Percentiles rank a stretch among this genome's conserved stretches.
phyloP scores from a whole-genome alignment of 352 stramenopile species.

The Blastocystis sp. region DNA sequence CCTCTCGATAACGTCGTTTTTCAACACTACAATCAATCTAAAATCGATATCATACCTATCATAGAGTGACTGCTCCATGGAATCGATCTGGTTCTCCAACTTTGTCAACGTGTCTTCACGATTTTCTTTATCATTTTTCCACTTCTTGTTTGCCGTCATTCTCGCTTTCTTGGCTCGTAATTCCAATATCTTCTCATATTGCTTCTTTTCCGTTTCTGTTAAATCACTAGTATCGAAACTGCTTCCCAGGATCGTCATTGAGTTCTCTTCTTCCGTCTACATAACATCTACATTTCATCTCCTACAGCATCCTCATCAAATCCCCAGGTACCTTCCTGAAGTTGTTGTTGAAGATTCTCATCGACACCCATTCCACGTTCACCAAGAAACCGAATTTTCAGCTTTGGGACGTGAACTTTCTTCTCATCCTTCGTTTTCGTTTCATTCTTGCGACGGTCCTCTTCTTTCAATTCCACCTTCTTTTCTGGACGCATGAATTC shows the following conservation, averaged over 20 bases:
- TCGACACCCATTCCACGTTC: neutral
- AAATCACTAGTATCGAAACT: slow-evolving; percentile 37
- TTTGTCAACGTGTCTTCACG: slow-evolving; percentile 11
- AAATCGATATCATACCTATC: neutral
- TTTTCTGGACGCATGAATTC: slow-evolving; percentile 47
- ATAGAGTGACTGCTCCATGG: slow-evolving; percentile 52
- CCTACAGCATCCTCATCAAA: slow-evolving; percentile 65
- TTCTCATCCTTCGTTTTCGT: neutral
- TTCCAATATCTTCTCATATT: slow-evolving; percentile 41
- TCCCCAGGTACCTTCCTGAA: slow-evolving; percentile 31
- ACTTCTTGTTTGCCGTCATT: neutral
- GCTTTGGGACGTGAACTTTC: neutral
- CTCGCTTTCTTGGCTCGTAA: slow-evolving; percentile 33
- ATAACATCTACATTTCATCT: neutral
- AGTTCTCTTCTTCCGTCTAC: slow-evolving; percentile 48
- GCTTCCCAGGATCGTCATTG: neutral
- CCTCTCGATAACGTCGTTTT: slow-evolving; percentile 7
- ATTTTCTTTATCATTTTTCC: slow-evolving; percentile 14
- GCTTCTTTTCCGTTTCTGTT: slow-evolving; percentile 41
- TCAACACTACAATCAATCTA: neutral
- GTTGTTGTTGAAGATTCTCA: neutral
- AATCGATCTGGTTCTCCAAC: slow-evolving; percentile 38
- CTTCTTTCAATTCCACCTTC: slow-evolving; percentile 29
- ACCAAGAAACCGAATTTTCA: slow-evolving; percentile 45
- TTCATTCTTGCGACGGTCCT: neutral